Conservation (phyloP, 2,329 filamentous ascomycete genomes). For the Fonsecaea erecta region DNA sequence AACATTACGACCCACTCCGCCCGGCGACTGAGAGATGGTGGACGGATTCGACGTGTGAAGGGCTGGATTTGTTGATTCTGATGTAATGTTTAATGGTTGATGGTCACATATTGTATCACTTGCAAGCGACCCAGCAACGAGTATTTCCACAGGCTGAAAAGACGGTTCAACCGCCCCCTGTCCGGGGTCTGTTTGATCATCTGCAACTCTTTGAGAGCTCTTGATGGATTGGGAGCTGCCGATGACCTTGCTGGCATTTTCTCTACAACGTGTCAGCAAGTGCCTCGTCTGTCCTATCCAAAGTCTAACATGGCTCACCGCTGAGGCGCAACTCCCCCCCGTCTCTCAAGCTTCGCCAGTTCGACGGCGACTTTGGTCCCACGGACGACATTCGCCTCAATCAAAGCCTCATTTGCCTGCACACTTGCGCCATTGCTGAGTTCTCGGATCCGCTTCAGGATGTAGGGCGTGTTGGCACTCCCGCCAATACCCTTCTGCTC, state of each 20-base stretch:
- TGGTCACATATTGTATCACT: constrained; percentile 88
- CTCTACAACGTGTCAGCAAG: constrained; percentile 23
- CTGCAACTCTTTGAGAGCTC: not conserved
- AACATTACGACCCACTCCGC: constrained; percentile 91
- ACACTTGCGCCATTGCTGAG: constrained; percentile 74
- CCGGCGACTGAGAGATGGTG: constrained; percentile 77
- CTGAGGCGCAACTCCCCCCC: constrained; percentile 28
- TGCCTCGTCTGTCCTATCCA: not conserved
- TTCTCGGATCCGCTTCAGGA: constrained; percentile 77
- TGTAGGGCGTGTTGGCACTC: constrained; percentile 81
- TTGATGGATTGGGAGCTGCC: not conserved
- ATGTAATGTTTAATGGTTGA: constrained; percentile 50
- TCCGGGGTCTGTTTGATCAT: not conserved
- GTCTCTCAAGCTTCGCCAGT: constrained; percentile 58
- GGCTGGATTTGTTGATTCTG: constrained; percentile 42
- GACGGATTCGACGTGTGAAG: constrained; percentile 86
- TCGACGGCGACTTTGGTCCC: constrained; percentile 69
- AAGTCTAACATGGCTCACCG: constrained; percentile 34
- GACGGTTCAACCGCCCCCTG: not conserved
- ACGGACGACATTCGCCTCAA: constrained; percentile 68
- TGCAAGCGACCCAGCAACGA: constrained; percentile 86
- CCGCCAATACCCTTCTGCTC: constrained; percentile 69
- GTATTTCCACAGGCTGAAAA: constrained; percentile 62
- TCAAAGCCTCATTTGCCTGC: constrained; percentile 71
- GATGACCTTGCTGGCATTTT: constrained; percentile 8